phyloP scores from a whole-genome alignment of 2,329 filamentous ascomycete genomes.

The Phoma sp. region DNA sequence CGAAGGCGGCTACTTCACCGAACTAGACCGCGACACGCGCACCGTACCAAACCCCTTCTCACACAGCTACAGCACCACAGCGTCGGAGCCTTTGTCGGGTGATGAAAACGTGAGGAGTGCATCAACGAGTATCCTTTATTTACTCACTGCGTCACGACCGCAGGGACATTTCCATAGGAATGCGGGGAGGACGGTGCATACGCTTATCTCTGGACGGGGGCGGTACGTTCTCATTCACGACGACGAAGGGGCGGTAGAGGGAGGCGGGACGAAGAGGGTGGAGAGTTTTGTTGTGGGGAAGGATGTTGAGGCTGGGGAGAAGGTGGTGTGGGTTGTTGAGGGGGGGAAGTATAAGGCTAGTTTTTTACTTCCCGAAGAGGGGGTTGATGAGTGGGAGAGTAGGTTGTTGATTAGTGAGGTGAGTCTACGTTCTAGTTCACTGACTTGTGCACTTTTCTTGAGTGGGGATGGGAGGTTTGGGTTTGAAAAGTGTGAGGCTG shows the following conservation, averaged over 20 bases:
- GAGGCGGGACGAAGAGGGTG: constrained; percentile 59
- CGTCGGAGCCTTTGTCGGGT: neutral
- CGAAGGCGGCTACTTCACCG: constrained; percentile 60
- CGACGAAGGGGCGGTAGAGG: constrained; percentile 57
- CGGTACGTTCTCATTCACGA: constrained; percentile 70
- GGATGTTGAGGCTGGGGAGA: constrained; percentile 65
- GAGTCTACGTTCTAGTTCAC: constrained; percentile 2
- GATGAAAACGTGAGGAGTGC: constrained; percentile 48
- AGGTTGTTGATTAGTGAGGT: constrained; percentile 71
- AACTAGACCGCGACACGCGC: constrained; percentile 56
- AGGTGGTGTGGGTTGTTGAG: constrained; percentile 72
- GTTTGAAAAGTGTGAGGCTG: neutral
- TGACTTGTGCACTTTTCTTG: neutral
- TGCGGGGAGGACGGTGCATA: constrained; percentile 68
- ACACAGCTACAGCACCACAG: constrained; percentile 19
- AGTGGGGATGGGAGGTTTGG: neutral
- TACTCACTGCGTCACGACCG: constrained; percentile 64
- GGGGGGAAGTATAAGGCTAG: constrained; percentile 72
- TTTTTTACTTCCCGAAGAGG: constrained; percentile 60
- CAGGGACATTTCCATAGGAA: constrained; percentile 71
- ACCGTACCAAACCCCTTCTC: constrained; percentile 64
- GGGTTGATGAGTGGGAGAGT: constrained; percentile 50
- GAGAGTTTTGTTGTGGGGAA: constrained; percentile 71
- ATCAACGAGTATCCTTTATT: constrained; percentile 70
- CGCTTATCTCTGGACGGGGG: constrained; percentile 68